phyloP scores from a whole-genome alignment of 768 basidiomycete genomes.

The Chlorophyllum brunneum region DNA sequence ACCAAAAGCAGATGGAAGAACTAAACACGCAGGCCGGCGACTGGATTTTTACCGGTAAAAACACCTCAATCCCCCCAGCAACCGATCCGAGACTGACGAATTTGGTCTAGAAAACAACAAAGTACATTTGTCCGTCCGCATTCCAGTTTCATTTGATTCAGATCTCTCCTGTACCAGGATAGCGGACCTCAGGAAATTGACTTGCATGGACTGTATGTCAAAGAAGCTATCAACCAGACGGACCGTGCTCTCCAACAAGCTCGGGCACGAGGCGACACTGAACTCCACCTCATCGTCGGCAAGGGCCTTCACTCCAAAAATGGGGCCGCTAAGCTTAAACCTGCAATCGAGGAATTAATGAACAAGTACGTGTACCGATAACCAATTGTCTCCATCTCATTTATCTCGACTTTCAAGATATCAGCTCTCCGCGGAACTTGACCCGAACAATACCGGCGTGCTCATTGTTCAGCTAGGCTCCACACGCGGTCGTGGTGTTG shows the following conservation, averaged over 20 bases:
- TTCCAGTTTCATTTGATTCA: not conserved
- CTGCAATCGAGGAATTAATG: constrained; percentile 87
- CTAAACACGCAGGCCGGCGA: constrained; percentile 79
- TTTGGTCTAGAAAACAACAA: constrained; percentile 65
- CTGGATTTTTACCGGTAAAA: constrained; percentile 80
- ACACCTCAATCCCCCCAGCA: not conserved
- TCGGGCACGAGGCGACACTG: constrained; percentile 53
- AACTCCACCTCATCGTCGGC: constrained; percentile 85
- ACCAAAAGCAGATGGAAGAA: constrained; percentile 72
- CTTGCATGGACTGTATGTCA: constrained; percentile 90
- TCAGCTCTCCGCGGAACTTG: constrained; percentile 65
- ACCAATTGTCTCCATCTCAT: not conserved
- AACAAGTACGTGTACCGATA: constrained; percentile 50
- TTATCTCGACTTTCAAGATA: constrained; percentile 43
- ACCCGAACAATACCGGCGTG: constrained; percentile 81
- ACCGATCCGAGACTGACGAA: constrained; percentile 7
- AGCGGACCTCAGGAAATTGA: constrained; percentile 76
- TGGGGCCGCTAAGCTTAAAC: constrained; percentile 82
- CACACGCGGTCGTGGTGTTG: constrained; percentile 36
- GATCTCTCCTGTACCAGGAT: constrained; percentile 40
- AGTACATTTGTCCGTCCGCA: constrained; percentile 28
- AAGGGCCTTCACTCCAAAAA: constrained; percentile 84
- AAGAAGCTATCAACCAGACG: constrained; percentile 77
- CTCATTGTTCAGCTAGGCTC: constrained; percentile 68
- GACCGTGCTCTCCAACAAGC: constrained; percentile 71